Percentiles rank a stretch among this genome's conserved stretches.
These are phyloP conservation scores for Emmonsia crescens DNA, from an alignment of 2,329 filamentous ascomycete genomes.

Conservation along the genomic window DNA sequence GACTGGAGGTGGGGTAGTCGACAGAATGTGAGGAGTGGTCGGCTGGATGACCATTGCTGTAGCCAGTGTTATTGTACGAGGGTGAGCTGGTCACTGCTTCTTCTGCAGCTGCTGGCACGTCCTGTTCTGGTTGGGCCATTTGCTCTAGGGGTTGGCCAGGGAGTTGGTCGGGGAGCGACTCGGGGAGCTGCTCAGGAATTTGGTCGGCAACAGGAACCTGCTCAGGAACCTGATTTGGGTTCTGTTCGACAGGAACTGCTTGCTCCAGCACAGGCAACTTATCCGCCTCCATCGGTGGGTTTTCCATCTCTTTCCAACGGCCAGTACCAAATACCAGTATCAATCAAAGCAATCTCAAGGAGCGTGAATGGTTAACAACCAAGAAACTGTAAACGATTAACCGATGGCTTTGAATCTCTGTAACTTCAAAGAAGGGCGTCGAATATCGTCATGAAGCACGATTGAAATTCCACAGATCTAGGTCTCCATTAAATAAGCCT, in stretches of 20 bases:
- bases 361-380: not conserved
- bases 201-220: not conserved
- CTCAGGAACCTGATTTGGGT: not conserved
- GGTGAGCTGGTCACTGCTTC: conserved; percentile 20
- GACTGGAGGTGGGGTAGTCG: conserved; percentile 31
- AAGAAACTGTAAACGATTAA: not conserved
- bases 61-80: conserved; percentile 24
- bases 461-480: not conserved
- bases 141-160: conserved; percentile 12
- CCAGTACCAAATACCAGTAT: not conserved
- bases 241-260: not conserved
- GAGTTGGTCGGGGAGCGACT: conserved; percentile 10
- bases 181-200: conserved; percentile 4
- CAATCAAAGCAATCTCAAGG: not conserved
- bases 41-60: conserved; percentile 36
- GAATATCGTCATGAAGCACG: conserved; percentile 1
- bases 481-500: not conserved
- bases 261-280: conserved; percentile 10
- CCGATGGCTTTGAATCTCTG: not conserved
- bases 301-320: conserved; percentile 9
- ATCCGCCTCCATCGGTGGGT: conserved; percentile 6
- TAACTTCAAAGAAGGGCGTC: not conserved
- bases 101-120: conserved; percentile 27
- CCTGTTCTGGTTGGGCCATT: conserved; percentile 17
- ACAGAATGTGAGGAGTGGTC: conserved; percentile 39